Conservation (phyloP, 768 basidiomycete species). For the Mycena crocata region DNA sequence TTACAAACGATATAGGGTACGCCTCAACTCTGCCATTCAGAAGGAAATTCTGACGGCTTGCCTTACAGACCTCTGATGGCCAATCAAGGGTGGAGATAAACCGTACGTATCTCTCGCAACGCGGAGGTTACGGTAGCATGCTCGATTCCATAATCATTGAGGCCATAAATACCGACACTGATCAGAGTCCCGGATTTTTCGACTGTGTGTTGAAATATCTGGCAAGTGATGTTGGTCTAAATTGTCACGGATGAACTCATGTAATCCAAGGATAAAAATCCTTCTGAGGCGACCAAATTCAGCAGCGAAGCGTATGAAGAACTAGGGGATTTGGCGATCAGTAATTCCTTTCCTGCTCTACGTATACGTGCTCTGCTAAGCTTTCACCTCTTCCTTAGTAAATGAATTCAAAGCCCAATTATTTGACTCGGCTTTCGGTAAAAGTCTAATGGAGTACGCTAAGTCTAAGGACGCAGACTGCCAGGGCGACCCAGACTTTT, state of each 20-base stretch:
- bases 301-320: conserved; percentile 24
- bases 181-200: neutral
- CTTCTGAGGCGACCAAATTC: conserved; percentile 27
- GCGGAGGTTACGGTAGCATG: neutral
- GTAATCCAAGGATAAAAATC: conserved; percentile 10
- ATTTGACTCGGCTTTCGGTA: conserved; percentile 23
- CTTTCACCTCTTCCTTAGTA: neutral
- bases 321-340: conserved; percentile 24
- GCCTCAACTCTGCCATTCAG: neutral
- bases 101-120: conserved; percentile 13
- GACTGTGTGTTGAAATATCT: conserved; percentile 19
- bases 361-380: neutral
- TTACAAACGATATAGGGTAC: conserved; percentile 31
- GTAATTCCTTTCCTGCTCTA: neutral
- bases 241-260: neutral
- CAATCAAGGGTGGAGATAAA: conserved; percentile 17
- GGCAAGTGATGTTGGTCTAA: neutral
- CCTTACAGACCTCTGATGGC: neutral
- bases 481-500: conserved; percentile 14
- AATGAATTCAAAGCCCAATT: conserved; percentile 24
- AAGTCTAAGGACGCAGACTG: conserved; percentile 15
- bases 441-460: conserved; percentile 13
- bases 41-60: neutral
- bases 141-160: conserved; percentile 21
- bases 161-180: conserved; percentile 6